Percentiles rank a stretch among this genome's conserved stretches.
Evolutionary conservation across 768 basidiomycete species (phyloP).

Genomic region (Lactarius tabidus): DNA sequence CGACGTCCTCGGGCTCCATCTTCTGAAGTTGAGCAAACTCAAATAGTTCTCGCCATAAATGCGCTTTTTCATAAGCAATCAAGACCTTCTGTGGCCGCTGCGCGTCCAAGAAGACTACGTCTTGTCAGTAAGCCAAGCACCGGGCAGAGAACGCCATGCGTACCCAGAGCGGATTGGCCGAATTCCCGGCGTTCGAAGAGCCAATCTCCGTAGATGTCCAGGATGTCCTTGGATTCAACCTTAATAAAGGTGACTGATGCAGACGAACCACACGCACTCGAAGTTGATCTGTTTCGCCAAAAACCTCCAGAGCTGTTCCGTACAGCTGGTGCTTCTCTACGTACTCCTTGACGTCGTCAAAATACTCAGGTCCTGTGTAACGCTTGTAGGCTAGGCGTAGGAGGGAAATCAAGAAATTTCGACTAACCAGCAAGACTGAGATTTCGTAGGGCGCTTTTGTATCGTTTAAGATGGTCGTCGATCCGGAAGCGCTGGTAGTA

Average conservation of each 20-base stretch:
- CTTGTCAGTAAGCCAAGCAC: not conserved
- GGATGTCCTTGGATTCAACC: slow-evolving; percentile 44
- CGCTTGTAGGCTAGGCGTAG: not conserved
- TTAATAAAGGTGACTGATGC: not conserved
- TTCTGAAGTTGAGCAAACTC: slow-evolving; percentile 60
- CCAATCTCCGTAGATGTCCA: slow-evolving; percentile 80
- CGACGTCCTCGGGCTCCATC: slow-evolving; percentile 51
- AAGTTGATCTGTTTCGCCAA: slow-evolving; percentile 61
- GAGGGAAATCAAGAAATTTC: not conserved
- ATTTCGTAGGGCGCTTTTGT: slow-evolving; percentile 69
- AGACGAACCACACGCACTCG: slow-evolving; percentile 40
- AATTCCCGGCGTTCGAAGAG: slow-evolving; percentile 84
- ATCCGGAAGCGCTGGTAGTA: slow-evolving; percentile 87
- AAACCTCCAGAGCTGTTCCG: slow-evolving; percentile 67
- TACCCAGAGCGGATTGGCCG: slow-evolving; percentile 77
- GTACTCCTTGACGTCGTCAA: slow-evolving; percentile 78
- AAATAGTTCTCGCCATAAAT: slow-evolving; percentile 92
- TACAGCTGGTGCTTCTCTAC: slow-evolving; percentile 76
- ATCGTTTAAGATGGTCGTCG: slow-evolving; percentile 83
- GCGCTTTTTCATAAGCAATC: slow-evolving; percentile 79
- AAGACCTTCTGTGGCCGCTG: slow-evolving; percentile 65
- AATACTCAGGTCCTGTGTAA: slow-evolving; percentile 55
- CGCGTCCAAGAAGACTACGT: slow-evolving; percentile 70
- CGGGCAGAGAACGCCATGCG: slow-evolving; percentile 15
- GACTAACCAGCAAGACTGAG: slow-evolving; percentile 62